These are phyloP conservation scores for Penicillium cataractarum DNA, from an alignment of 495 filamentous ascomycete species.

Conservation along the genomic window DNA sequence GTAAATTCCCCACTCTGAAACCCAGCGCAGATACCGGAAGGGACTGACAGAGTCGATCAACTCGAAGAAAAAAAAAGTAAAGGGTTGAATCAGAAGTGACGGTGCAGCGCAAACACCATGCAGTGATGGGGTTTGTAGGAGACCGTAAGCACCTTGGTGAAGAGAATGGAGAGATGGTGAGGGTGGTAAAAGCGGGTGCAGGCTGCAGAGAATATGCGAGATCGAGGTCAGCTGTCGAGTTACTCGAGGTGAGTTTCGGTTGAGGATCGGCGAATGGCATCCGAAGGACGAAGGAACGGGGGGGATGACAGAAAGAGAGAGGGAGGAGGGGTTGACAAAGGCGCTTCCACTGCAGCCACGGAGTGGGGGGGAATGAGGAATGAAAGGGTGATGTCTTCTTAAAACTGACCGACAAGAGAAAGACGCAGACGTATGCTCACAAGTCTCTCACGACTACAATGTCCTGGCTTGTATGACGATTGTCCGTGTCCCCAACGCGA, in stretches of 20 bases:
- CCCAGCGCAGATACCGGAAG: conserved; percentile 16
- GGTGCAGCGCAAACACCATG: conserved; percentile 24
- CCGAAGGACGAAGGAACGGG: conserved; percentile 9
- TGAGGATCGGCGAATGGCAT: conserved; percentile 5
- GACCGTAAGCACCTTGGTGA: not conserved
- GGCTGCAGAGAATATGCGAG: not conserved
- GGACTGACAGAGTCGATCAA: conserved; percentile 15
- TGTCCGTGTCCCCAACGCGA: conserved; percentile 22
- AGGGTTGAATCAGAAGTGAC: conserved; percentile 14
- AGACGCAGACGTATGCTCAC: not conserved
- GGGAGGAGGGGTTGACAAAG: conserved; percentile 32
- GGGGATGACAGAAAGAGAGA: not conserved
- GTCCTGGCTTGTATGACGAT: conserved; percentile 18
- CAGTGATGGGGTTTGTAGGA: conserved; percentile 2
- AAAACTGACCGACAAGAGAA: not conserved
- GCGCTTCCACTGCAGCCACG: conserved; percentile 12
- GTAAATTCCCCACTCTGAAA: conserved; percentile 22
- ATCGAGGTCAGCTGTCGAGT: conserved; percentile 3
- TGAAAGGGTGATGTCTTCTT: not conserved
- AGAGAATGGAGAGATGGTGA: not conserved
- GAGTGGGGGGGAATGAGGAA: conserved; percentile 5
- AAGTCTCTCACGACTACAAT: conserved; percentile 6
- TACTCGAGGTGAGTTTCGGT: not conserved
- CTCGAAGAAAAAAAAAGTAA: conserved; percentile 8
- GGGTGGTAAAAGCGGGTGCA: not conserved